These are phyloP conservation scores for Tuber indicum DNA, from an alignment of 495 filamentous ascomycete species.

Conservation along the genomic window DNA sequence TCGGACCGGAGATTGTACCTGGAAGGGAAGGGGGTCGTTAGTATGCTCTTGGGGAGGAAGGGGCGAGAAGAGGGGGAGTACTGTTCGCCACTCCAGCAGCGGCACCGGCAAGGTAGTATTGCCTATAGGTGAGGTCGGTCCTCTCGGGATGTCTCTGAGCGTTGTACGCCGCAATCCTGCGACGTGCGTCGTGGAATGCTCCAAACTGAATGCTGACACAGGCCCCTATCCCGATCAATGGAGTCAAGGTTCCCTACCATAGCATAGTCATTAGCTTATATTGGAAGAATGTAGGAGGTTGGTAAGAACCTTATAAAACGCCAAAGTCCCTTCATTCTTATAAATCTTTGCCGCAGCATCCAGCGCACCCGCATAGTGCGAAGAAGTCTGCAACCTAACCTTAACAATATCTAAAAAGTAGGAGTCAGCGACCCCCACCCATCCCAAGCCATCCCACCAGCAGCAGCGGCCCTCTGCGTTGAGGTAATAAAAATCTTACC, in stretches of 20 bases:
- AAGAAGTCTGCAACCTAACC: conserved; percentile 87
- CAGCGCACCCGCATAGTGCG: conserved; percentile 69
- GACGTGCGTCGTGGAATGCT: conserved; percentile 86
- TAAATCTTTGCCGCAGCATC: conserved; percentile 77
- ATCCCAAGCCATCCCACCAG: not conserved
- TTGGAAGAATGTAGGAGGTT: not conserved
- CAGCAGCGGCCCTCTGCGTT: not conserved
- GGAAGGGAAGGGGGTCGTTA: not conserved
- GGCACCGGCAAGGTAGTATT: conserved; percentile 87
- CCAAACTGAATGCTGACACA: conserved; percentile 95
- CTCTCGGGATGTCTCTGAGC: conserved; percentile 44
- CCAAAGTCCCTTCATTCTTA: conserved; percentile 74
- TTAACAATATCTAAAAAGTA: conserved; percentile 77
- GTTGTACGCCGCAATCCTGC: conserved; percentile 72
- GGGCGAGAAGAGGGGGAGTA: not conserved
- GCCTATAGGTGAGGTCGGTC: conserved; percentile 60
- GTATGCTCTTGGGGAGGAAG: not conserved
- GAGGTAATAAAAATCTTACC: conserved; percentile 45
- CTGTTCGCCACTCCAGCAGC: conserved; percentile 88
- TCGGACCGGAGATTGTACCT: conserved; percentile 73
- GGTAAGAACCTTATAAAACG: conserved; percentile 74
- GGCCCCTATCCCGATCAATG: conserved; percentile 89
- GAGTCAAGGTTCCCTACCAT: conserved; percentile 72
- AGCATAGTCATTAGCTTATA: not conserved
- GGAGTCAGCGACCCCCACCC: conserved; percentile 20